Evolutionary conservation across 495 filamentous ascomycete species (phyloP).

Genomic region (Aspergillus funiculosus): DNA sequence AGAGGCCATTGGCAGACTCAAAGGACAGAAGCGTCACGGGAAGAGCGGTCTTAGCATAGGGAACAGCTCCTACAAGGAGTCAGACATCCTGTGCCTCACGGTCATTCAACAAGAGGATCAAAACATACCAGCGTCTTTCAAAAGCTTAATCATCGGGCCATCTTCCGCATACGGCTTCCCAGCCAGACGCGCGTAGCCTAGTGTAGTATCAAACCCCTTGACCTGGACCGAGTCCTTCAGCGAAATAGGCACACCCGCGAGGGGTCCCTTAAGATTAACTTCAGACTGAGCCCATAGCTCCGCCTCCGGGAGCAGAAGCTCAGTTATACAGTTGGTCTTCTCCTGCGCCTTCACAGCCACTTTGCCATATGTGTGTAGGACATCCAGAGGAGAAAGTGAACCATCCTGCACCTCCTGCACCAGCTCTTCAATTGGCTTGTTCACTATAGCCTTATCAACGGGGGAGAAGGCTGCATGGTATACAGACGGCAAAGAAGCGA

Average conservation of each 20-base stretch:
- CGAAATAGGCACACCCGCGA: slow-evolving; percentile 85
- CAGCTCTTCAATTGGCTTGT: slow-evolving; percentile 68
- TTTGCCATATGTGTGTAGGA: slow-evolving; percentile 88
- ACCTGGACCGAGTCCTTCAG: slow-evolving; percentile 86
- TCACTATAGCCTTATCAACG: slow-evolving; percentile 58
- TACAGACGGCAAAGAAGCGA: slow-evolving; percentile 54
- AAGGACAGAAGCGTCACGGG: slow-evolving; percentile 89
- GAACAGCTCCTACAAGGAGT: slow-evolving; percentile 61
- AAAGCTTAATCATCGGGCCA: slow-evolving; percentile 66
- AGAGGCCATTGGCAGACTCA: slow-evolving; percentile 86
- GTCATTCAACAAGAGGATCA: neutral
- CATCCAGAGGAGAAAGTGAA: slow-evolving; percentile 58
- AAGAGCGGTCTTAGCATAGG: slow-evolving; percentile 94
- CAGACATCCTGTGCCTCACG: neutral
- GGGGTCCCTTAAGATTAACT: slow-evolving; percentile 72
- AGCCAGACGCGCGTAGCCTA: slow-evolving; percentile 72
- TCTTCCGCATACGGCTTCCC: slow-evolving; percentile 60
- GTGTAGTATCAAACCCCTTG: slow-evolving; percentile 77
- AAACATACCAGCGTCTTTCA: slow-evolving; percentile 74
- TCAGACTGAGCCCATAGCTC: slow-evolving; percentile 67
- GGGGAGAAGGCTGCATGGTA: slow-evolving; percentile 62
- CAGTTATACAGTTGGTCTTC: slow-evolving; percentile 87
- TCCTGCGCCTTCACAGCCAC: slow-evolving; percentile 77
- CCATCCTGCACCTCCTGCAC: slow-evolving; percentile 71
- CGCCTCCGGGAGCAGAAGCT: slow-evolving; percentile 75